Percentiles rank a stretch among this genome's conserved stretches.
Evolutionary conservation across 257 asterid genomes (phyloP).

Genomic region (Lithospermum erythrorhizon): DNA sequence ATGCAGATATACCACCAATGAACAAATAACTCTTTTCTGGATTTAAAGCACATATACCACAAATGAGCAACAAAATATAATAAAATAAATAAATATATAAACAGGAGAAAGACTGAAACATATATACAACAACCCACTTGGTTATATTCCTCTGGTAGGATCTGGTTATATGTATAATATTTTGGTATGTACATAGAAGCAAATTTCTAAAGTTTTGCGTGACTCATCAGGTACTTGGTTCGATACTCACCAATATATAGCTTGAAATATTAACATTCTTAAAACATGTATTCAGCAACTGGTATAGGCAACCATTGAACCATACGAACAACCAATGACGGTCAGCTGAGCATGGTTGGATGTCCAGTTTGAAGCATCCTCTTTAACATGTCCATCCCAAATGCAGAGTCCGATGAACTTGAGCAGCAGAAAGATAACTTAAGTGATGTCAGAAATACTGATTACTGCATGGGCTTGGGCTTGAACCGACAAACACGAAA

Average conservation of each 20-base stretch:
- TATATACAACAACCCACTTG: background rate
- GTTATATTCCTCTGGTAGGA: background rate
- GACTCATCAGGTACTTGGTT: slow-evolving; percentile 13
- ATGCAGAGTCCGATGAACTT: slow-evolving; percentile 95
- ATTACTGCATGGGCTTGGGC: too few species aligned
- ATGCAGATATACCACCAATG: too few species aligned
- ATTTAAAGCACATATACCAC: too few species aligned
- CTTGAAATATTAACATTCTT: slow-evolving; percentile 25
- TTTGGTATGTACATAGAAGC: slow-evolving; percentile 20
- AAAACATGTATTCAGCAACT: background rate
- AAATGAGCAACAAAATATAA: too few species aligned
- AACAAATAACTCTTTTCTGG: background rate
- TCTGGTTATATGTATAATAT: background rate
- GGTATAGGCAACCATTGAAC: slow-evolving; percentile 13
- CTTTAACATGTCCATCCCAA: slow-evolving; percentile 93
- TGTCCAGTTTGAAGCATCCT: slow-evolving; percentile 97
- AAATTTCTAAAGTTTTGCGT: slow-evolving; percentile 7
- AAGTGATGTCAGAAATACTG: background rate
- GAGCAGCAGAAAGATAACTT: slow-evolving; percentile 16
- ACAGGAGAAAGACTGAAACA: background rate
- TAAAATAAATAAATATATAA: too few species aligned
- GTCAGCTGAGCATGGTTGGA: slow-evolving; percentile 82
- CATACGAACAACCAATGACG: slow-evolving; percentile 14
- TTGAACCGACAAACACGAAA: too few species aligned
- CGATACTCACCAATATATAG: slow-evolving; percentile 10